Base-by-base conservation (phyloP, 2,329 filamentous ascomycete species). In the Alternaria ventricosa region DNA sequence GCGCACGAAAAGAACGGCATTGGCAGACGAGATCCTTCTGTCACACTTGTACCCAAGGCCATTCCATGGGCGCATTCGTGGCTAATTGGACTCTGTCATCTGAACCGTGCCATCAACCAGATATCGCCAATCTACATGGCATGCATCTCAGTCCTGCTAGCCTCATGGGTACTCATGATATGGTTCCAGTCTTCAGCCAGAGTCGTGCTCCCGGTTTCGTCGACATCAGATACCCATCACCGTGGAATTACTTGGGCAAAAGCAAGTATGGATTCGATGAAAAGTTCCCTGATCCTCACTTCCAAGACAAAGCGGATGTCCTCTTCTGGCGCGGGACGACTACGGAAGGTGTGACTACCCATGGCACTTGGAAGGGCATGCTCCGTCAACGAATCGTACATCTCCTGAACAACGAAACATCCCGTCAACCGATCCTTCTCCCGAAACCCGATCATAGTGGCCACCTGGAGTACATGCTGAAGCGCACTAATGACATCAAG, bases 281-380 rank as follows among this genome's bases (percentile, higher is more conserved):
- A 4, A 82, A 84, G 15, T 77, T 82, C 54, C 86, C 85, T 0
- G 87, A 89, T 67, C 76, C 75, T 6, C 75, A 80, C 1, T 94
- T 92, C 66, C 72, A 80, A 0, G 81, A 88, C 51, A 93, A 94
- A 71, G 82, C 86, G 47, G 86, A 90, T 64, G 82, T 83, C 1
- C 82, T 95, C 4, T 91, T 91, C 78, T 96, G 92, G 92, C 88
- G 92, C 55, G 91, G 90, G n/a, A 84, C 85, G 11, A 88, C 90
- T 3, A 70, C 72, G 4, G 87, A 89, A 77, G 82, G 86, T 71
- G 75, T 83, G 65, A 80, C 83, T 75, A 82, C 75, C 66, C 84
- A 78, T 30, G 89, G 81, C 67, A 86, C 77, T 69, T 94, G 81
- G 90, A 88, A 80, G 82, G 91, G 80, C 81, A 92, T 85, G 90